phyloP scores from a whole-genome alignment of 306 rosid species.

The Medicago truncatula region DNA sequence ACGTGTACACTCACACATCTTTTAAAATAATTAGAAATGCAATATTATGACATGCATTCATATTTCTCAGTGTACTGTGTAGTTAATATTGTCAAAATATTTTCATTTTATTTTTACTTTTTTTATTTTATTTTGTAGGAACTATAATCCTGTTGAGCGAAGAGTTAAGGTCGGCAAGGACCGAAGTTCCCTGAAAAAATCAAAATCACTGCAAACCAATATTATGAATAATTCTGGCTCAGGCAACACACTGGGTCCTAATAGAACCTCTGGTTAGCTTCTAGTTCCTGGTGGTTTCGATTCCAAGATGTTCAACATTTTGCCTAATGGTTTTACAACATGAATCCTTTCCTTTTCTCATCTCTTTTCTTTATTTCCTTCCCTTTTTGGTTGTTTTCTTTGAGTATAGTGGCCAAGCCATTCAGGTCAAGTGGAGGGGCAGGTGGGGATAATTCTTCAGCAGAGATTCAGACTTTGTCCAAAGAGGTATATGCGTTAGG shows the following conservation, averaged over 20 bases:
- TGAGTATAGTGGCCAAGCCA: conserved; percentile 63
- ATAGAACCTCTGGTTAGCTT: conserved; percentile 50
- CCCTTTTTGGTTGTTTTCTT: conserved; percentile 31
- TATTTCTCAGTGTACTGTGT: conserved; percentile 14
- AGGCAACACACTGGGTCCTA: conserved; percentile 39
- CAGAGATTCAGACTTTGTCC: conserved; percentile 69
- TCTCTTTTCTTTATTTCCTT: not conserved
- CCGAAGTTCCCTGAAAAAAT: conserved; percentile 53
- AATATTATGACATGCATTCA: not conserved
- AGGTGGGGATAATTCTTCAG: conserved; percentile 52
- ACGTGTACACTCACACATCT: conserved; percentile 1
- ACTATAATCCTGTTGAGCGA: conserved; percentile 88
- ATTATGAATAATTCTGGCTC: conserved; percentile 39
- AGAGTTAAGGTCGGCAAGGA: conserved; percentile 80
- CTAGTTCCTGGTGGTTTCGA: conserved; percentile 18
- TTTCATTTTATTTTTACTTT: not conserved
- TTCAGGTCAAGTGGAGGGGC: conserved; percentile 54
- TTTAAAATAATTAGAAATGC: conserved; percentile 8
- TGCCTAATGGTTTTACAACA: conserved; percentile 23
- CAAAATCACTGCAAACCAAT: conserved; percentile 61
- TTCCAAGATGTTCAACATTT: conserved; percentile 32
- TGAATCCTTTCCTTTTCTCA: conserved; percentile 8
- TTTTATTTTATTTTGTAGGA: conserved; percentile 50
- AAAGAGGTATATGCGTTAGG: conserved; percentile 62
- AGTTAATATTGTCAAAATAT: not conserved